Evolutionary conservation across 1,284 basidiomycete genomes (phyloP).

Genomic region (Erythrobasidium hasegawianum): DNA sequence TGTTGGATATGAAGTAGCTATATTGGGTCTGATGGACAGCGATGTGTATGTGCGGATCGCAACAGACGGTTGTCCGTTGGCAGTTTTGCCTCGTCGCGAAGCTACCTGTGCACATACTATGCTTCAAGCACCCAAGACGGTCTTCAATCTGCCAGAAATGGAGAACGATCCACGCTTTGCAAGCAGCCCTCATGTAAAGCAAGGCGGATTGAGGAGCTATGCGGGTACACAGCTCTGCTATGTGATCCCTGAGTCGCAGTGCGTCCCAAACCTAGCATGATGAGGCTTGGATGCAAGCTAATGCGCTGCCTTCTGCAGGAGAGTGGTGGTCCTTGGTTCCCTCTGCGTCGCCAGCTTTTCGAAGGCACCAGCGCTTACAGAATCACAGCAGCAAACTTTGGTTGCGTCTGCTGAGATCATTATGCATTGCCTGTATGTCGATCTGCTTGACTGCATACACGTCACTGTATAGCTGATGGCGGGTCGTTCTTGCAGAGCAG

Average conservation of each 20-base stretch:
- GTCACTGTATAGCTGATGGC: too few species aligned
- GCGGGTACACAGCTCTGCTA: not conserved
- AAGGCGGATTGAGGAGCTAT: not conserved
- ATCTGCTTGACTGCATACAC: too few species aligned
- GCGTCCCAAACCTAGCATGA: not conserved
- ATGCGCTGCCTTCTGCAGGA: too few species aligned
- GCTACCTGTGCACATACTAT: conserved; percentile 28
- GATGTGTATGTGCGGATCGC: not conserved
- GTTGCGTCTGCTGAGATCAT: too few species aligned
- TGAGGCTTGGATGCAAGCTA: too few species aligned
- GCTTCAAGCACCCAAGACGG: not conserved
- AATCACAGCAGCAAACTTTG: not conserved
- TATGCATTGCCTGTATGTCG: too few species aligned
- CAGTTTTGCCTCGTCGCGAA: conserved; percentile 8
- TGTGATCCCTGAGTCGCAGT: not conserved
- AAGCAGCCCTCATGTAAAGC: not conserved
- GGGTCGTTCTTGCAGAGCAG: too few species aligned
- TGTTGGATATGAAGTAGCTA: conserved; percentile 14
- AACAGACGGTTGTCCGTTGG: too few species aligned
- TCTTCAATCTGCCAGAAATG: not conserved
- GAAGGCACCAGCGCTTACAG: not conserved
- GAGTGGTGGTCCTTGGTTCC: not conserved
- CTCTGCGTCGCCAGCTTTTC: not conserved
- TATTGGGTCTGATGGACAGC: conserved; percentile 19
- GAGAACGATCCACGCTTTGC: not conserved